Base-by-base conservation (phyloP, 192 early-diverging fungal species). In the Lobosporangium transversale region DNA sequence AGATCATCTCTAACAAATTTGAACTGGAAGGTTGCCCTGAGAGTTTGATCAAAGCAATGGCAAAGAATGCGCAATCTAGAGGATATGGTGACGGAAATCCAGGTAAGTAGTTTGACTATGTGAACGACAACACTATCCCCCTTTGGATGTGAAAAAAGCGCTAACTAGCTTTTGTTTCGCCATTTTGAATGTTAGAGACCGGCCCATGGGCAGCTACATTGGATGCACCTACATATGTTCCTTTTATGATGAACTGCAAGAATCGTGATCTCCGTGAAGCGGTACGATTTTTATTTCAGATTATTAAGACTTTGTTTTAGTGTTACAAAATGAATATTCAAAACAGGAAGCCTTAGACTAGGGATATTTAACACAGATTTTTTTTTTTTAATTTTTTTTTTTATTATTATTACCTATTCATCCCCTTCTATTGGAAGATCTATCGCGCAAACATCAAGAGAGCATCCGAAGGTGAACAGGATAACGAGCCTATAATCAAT, bases 231-330 rank as follows among this genome's bases (percentile, higher is more conserved):
- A 81, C 81, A 7, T 78, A 76, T 50, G 79, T 78, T 3, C 85
- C 87, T 1, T 85, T 89, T 26, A 83, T 89, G 79, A 85, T 83
- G 84, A 84, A 80, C 66, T 85, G 84, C 62, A 76, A 67, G 18
- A 87, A 87, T 64, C 66, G 87, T 24, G 55, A 57, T 9, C 80
- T 89, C 1, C 80, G 87, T 47, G 83, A 85, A 61, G 59, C 76
- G n/a, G 83, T 84, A 70, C 50, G 61, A 10, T 40, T 40, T 40
- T 40, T 40, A 10, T 40, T 40, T 40, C 14, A n/a, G n/a, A n/a
- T n/a, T n/a, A n/a, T n/a, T n/a, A 47, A 1, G 11, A 31, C 6
- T 53, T 60, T 21, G n/a, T 14, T 20, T 1, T 42, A 17, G 14
- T 21, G 35, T 56, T 18, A 30, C 36, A 35, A n/a, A n/a, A n/a